Evolutionary conservation across 805 yeast genomes (phyloP), one percentile per base, ranked within the genome.

Genomic region (Kodamaea leandrae): DNA sequence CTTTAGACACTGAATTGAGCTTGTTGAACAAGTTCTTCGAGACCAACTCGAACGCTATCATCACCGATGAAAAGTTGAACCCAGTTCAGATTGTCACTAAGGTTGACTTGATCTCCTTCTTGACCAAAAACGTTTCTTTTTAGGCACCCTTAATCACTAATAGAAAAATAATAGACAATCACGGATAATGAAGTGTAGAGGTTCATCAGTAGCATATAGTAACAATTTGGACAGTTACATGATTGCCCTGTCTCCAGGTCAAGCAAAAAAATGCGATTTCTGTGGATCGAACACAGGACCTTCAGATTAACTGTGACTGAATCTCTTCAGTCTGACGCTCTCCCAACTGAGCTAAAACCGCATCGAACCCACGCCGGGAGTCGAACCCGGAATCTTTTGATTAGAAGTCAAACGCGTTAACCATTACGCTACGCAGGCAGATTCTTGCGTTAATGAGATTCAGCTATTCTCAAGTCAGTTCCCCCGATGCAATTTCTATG

Each of bases 201-300:
- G 25, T 21, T 21, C 25, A 21, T 21, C 25, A 7, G 25, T 21
- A 21, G 10, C 25, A 7, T 21, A 21, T 21, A 7, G 25, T 7
- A 21, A 21, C n/a, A n/a, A n/a, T n/a, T n/a, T n/a, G n/a, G n/a
- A n/a, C n/a, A n/a, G n/a, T n/a, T n/a, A n/a, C n/a, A n/a, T n/a
- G n/a, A n/a, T n/a, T n/a, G n/a, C n/a, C n/a, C n/a, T n/a, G n/a
- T n/a, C n/a, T n/a, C n/a, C n/a, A n/a, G n/a, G n/a, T n/a, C n/a
- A 27, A 4, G 5, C 5, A 36, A 60, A 55, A 48, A 42, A 37
- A 53, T 76, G 82, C 82, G 79, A 74, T 63, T 74, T 76, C 77
- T 80, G 86, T 78, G 87, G 86, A 79, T 82, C 83, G 87, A 82
- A 82, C 87, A 78, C 86, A 80, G 83, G 86, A 81, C 88, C 88